These are phyloP conservation scores for Hansenula sp. DNA, from an alignment of 1,139 yeast genomes.

Conservation along the genomic window DNA sequence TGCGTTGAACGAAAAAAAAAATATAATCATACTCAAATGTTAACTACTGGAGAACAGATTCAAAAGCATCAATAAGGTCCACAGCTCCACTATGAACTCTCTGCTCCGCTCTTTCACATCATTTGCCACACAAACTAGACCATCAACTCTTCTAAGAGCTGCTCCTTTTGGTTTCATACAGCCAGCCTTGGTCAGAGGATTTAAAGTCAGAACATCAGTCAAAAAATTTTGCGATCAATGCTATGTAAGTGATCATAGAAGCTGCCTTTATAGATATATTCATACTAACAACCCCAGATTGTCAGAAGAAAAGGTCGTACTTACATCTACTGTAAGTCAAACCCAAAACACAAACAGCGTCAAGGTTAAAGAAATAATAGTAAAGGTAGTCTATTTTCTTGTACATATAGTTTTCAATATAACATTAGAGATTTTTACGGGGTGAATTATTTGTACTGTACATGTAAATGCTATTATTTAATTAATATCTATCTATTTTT, in stretches of 20 bases:
- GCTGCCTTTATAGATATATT: not conserved
- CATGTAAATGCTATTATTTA: no score
- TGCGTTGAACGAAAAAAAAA: no score
- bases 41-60: not conserved
- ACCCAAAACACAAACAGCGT: conserved; percentile 94
- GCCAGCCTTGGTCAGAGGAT: conserved; percentile 40
- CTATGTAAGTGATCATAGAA: conserved; percentile 37
- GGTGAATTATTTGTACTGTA: no score
- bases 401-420: no score
- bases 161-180: conserved; percentile 19
- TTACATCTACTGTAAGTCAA: conserved; percentile 86
- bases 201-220: conserved; percentile 77
- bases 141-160: conserved; percentile 13
- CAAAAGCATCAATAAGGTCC: not conserved
- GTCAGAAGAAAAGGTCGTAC: conserved; percentile 94
- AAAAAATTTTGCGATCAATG: conserved; percentile 91
- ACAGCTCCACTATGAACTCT: conserved; percentile 11
- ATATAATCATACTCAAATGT: no score
- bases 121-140: conserved; percentile 14
- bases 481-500: conserved; percentile 2
- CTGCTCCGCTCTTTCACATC: conserved; percentile 15
- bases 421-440: no score
- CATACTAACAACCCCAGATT: conserved; percentile 32
- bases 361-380: conserved; percentile 54
- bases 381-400: not conserved